Conservation (phyloP, 805 yeast species). For the Candida nitratophila region DNA sequence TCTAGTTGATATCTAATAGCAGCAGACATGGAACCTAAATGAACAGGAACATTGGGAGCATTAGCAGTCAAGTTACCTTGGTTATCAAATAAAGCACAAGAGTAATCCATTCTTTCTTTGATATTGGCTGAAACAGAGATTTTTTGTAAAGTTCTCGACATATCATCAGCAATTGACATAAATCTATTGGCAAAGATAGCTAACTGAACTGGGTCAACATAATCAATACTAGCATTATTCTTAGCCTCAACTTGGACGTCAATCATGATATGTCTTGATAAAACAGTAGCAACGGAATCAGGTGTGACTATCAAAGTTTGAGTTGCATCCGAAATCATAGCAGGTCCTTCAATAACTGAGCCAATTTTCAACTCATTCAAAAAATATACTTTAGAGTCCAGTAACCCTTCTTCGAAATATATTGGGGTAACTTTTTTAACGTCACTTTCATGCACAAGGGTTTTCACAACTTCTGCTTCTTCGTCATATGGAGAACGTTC, state of each 20-base stretch:
- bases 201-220: constrained; percentile 60
- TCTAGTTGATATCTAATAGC: constrained; percentile 62
- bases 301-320: constrained; percentile 22
- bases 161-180: constrained; percentile 87
- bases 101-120: constrained; percentile 75
- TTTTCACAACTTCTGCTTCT: constrained; percentile 5
- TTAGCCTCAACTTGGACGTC: constrained; percentile 7
- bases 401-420: constrained; percentile 20
- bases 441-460: constrained; percentile 9
- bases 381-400: constrained; percentile 13
- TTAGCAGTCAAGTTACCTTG: constrained; percentile 78
- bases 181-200: constrained; percentile 79
- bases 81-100: constrained; percentile 75
- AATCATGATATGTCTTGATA: constrained; percentile 19
- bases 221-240: constrained; percentile 17
- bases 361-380: constrained; percentile 18
- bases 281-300: constrained; percentile 14
- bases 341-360: constrained; percentile 18
- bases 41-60: constrained; percentile 87
- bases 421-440: constrained; percentile 1
- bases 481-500: constrained; percentile 18
- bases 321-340: constrained; percentile 19
- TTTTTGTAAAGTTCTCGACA: constrained; percentile 75
- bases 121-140: constrained; percentile 79
- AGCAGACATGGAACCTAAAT: constrained; percentile 79